A percentile compares a stretch with the other conserved stretches of the same genome.
phyloP scores from a whole-genome alignment of 495 filamentous ascomycete species.

The Aspergillus haitiensis region DNA sequence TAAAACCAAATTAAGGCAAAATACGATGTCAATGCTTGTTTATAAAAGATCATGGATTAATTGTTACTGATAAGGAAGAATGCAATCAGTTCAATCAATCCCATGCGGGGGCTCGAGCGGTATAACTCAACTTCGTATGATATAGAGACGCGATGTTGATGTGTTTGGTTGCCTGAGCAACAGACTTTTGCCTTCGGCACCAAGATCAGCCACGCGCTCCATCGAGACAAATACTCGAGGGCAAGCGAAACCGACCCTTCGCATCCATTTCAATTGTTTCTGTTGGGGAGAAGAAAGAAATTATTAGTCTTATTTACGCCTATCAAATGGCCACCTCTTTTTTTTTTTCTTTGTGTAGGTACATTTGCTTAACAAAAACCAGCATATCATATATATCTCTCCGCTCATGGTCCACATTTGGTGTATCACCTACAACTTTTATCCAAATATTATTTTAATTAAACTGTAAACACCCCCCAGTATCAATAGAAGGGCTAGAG shows the following conservation, averaged over 20 bases:
- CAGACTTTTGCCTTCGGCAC: slow-evolving; percentile 16
- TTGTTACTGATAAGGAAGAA: slow-evolving; percentile 7
- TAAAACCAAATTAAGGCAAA: background rate
- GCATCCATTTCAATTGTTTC: no score
- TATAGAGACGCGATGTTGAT: slow-evolving; percentile 30
- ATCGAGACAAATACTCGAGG: no score
- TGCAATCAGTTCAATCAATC: background rate
- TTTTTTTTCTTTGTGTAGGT: no score
- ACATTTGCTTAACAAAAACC: no score
- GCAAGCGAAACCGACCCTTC: no score
- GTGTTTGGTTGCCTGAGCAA: slow-evolving; percentile 26
- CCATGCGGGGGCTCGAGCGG: slow-evolving; percentile 3
- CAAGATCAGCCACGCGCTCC: background rate
- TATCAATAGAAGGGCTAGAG: background rate
- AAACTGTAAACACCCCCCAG: background rate
- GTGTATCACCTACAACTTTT: background rate
- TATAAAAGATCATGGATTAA: background rate
- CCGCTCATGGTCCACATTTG: no score
- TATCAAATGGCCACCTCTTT: no score
- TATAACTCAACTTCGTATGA: slow-evolving; percentile 5
- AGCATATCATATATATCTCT: no score
- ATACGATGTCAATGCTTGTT: background rate
- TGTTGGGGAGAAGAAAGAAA: no score
- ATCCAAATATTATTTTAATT: background rate
- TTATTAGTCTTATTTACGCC: no score